phyloP scores from a whole-genome alignment of 108 stramenopile genomes.

The Schizochytrium sp. region DNA sequence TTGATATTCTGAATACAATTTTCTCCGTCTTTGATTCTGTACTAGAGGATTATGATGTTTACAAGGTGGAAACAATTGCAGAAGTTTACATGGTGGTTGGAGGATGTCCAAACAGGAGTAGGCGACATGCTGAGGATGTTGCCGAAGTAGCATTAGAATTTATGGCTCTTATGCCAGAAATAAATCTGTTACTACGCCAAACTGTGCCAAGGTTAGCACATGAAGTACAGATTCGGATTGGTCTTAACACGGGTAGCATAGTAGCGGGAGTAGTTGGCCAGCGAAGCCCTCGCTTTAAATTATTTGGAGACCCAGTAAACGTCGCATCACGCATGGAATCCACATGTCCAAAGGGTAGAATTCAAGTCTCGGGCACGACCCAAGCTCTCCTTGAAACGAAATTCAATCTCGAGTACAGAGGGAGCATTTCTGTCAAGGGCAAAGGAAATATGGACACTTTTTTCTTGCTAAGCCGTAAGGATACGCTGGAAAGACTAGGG shows the following conservation, averaged over 20 bases:
- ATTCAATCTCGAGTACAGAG: constrained; percentile 60
- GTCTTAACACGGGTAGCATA: constrained; percentile 69
- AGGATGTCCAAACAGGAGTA: constrained; percentile 62
- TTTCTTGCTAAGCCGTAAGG: constrained; percentile 60
- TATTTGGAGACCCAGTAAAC: constrained; percentile 76
- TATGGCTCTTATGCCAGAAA: constrained; percentile 31
- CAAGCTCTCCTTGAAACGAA: constrained; percentile 48
- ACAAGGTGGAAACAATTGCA: constrained; percentile 76
- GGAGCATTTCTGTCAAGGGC: constrained; percentile 68
- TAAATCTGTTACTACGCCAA: constrained; percentile 5
- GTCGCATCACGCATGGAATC: constrained; percentile 72
- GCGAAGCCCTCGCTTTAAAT: constrained; percentile 68
- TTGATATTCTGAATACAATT: constrained; percentile 64
- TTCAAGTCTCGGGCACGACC: constrained; percentile 62
- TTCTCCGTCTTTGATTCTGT: constrained; percentile 64
- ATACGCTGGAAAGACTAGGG: constrained; percentile 1
- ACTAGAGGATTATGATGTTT: constrained; percentile 60
- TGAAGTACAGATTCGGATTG: constrained; percentile 67
- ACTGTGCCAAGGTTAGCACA: not conserved
- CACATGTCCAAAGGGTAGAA: constrained; percentile 56
- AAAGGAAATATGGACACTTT: constrained; percentile 70
- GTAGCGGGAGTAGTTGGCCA: constrained; percentile 71
- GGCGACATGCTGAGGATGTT: constrained; percentile 62
- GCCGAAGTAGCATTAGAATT: constrained; percentile 66
- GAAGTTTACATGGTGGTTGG: constrained; percentile 72